Evolutionary conservation across 306 rosid genomes (phyloP).

Genomic region (Styphnolobium japonicum): DNA sequence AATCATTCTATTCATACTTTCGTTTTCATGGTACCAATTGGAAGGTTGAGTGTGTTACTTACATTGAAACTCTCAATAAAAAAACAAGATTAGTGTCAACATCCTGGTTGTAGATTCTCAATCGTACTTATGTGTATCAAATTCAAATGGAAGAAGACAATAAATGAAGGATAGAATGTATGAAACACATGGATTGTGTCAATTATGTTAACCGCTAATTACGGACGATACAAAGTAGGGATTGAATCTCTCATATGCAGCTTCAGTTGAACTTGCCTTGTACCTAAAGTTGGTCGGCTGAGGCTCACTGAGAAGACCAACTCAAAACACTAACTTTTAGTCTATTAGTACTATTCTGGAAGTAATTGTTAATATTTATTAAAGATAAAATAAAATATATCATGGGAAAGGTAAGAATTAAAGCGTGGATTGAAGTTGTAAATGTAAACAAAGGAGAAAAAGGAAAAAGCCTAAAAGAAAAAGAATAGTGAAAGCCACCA

Average conservation of each 20-base stretch:
- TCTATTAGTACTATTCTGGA: not conserved
- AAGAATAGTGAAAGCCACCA: constrained; percentile 11
- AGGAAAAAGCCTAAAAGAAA: not conserved
- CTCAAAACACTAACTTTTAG: not conserved
- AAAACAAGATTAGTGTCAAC: constrained; percentile 46
- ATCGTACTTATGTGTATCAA: constrained; percentile 1
- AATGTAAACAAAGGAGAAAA: not conserved
- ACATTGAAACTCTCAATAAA: constrained; percentile 44
- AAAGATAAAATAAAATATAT: not conserved
- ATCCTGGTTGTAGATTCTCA: constrained; percentile 34
- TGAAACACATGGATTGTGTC: constrained; percentile 21
- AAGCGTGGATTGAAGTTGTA: not conserved
- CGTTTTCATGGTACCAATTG: constrained; percentile 30
- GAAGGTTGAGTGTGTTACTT: constrained; percentile 12
- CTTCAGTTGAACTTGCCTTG: not conserved
- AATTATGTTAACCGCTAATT: constrained; percentile 32
- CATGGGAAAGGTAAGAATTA: not conserved
- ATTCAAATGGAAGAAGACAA: constrained; percentile 42
- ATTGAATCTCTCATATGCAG: not conserved
- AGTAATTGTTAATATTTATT: not conserved
- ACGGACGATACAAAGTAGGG: constrained; percentile 7
- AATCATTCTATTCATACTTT: constrained; percentile 8
- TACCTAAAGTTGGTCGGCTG: not conserved
- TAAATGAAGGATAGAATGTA: not conserved
- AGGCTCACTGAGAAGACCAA: not conserved